phyloP scores from a whole-genome alignment of 2,329 filamentous ascomycete genomes.

The Podosphaera leucotricha region DNA sequence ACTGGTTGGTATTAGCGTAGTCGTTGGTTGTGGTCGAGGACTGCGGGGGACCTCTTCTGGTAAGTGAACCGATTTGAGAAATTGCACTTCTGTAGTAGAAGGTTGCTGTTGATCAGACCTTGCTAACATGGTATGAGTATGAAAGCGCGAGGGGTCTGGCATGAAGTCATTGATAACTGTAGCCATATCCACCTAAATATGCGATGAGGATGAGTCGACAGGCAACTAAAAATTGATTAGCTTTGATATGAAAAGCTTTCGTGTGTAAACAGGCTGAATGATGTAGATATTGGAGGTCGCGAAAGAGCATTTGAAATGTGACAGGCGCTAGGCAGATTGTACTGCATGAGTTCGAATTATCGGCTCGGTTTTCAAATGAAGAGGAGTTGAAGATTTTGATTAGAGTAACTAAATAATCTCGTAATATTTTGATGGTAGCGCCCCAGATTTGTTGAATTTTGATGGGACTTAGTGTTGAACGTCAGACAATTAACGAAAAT shows the following conservation, averaged over 20 bases:
- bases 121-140: slow-evolving; percentile 36
- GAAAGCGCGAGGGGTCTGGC: slow-evolving; percentile 46
- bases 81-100: slow-evolving; percentile 19
- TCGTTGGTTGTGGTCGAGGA: slow-evolving; percentile 9
- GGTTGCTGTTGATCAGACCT: slow-evolving; percentile 22
- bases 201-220: neutral
- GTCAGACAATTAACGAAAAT: neutral
- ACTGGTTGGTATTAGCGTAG: slow-evolving; percentile 4
- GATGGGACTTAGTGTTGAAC: neutral
- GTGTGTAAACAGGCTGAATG: neutral
- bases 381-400: neutral
- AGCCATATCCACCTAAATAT: slow-evolving; percentile 26
- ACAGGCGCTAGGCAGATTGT: neutral
- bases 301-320: neutral
- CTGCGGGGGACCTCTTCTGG: slow-evolving; percentile 10
- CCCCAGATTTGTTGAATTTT: neutral
- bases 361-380: neutral
- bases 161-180: slow-evolving; percentile 47
- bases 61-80: slow-evolving; percentile 11
- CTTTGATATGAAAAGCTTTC: slow-evolving; percentile 2
- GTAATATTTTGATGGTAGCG: neutral
- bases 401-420: too few species aligned
- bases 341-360: neutral
- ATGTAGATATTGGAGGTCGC: neutral
- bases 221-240: slow-evolving; percentile 10